These are phyloP conservation scores for Pythium myriotylum DNA, from an alignment of 352 stramenopile genomes.

Conservation along the genomic window DNA sequence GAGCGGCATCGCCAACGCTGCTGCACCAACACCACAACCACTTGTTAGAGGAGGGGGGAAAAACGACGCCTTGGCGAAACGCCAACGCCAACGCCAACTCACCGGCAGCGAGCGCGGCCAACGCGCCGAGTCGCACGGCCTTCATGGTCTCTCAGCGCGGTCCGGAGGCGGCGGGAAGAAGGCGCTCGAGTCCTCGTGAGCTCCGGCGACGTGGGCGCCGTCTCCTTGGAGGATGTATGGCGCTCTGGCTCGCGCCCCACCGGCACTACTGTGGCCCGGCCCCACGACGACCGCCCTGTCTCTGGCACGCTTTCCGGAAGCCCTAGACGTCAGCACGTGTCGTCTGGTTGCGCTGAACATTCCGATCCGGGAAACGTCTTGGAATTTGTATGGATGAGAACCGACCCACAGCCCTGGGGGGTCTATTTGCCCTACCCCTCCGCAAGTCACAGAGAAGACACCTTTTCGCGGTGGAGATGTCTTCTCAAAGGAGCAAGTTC, in stretches of 20 bases:
- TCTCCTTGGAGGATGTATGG: background rate
- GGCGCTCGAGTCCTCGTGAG: too few species aligned
- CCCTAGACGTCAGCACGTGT: background rate
- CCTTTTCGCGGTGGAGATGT: too few species aligned
- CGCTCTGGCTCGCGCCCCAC: slow-evolving; percentile 16
- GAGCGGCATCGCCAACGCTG: slow-evolving; percentile 9
- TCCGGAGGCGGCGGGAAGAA: background rate
- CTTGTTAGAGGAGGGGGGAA: too few species aligned
- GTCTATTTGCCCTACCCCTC: background rate
- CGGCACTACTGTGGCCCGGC: background rate
- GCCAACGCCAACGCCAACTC: slow-evolving; percentile 3
- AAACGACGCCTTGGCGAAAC: too few species aligned
- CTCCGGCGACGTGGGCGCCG: background rate
- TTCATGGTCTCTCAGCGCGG: slow-evolving; percentile 15
- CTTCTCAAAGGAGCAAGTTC: too few species aligned
- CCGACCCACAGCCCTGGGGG: background rate
- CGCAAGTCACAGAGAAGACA: slow-evolving; percentile 1
- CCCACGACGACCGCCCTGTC: background rate
- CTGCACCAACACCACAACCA: background rate
- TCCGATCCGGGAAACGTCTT: background rate
- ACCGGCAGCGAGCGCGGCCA: slow-evolving; percentile 16
- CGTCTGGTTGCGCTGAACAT: slow-evolving; percentile 21
- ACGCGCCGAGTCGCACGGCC: slow-evolving; percentile 11
- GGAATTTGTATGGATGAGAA: background rate
- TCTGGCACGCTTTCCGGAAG: background rate